Evolutionary conservation across 352 stramenopile genomes (phyloP).

Genomic region (Pythium aquatile): DNA sequence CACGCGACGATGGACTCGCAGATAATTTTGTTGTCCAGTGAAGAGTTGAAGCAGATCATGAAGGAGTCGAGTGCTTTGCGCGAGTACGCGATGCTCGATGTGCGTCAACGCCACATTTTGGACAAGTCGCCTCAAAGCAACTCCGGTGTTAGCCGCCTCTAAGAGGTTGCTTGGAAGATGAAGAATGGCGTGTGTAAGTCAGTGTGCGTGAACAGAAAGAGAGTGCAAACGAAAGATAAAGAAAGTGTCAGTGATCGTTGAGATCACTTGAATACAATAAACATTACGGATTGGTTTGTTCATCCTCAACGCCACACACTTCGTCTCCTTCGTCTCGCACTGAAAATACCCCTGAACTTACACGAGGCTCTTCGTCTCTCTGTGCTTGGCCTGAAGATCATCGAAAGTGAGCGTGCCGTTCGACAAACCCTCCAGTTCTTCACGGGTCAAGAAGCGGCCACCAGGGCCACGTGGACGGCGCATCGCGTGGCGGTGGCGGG

Average conservation of each 20-base stretch:
- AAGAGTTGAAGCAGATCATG: slow-evolving; percentile 58
- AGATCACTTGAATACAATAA: slow-evolving; percentile 24
- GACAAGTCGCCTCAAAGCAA: not conserved
- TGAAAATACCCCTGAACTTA: not conserved
- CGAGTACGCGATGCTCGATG: slow-evolving; percentile 19
- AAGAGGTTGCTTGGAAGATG: not conserved
- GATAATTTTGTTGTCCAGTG: slow-evolving; percentile 60
- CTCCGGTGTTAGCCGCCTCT: slow-evolving; percentile 19
- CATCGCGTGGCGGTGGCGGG: slow-evolving; percentile 87
- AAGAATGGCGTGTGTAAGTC: too few species aligned
- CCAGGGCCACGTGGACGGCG: slow-evolving; percentile 77
- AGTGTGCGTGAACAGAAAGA: not conserved
- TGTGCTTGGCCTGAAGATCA: slow-evolving; percentile 41
- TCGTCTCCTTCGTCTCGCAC: slow-evolving; percentile 2
- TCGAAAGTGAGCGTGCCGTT: slow-evolving; percentile 63
- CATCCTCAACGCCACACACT: slow-evolving; percentile 4
- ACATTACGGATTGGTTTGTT: slow-evolving; percentile 11
- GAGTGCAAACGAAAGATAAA: not conserved
- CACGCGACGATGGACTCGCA: slow-evolving; percentile 51
- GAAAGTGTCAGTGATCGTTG: not conserved
- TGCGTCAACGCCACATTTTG: slow-evolving; percentile 10
- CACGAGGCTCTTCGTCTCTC: slow-evolving; percentile 28
- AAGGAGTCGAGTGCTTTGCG: slow-evolving; percentile 33
- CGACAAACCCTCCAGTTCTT: slow-evolving; percentile 74
- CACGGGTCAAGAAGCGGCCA: slow-evolving; percentile 81